Percentiles rank a stretch among this genome's conserved stretches.
These are phyloP conservation scores for Chrysoporthe deuterocubensis DNA, from an alignment of 2,329 filamentous ascomycete genomes.

Conservation along the genomic window DNA sequence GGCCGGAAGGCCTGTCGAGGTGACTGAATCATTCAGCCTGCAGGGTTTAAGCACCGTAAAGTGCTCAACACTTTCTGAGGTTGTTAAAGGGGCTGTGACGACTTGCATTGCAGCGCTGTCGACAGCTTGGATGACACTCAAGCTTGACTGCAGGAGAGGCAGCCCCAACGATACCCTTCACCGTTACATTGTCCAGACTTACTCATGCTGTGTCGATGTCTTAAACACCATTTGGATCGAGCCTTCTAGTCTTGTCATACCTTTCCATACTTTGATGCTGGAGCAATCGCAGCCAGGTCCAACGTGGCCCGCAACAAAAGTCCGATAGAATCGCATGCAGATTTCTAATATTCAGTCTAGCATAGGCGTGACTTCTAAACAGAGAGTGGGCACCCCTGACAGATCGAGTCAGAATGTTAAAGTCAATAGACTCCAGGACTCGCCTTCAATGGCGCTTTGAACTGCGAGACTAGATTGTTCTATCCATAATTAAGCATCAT, in stretches of 20 bases:
- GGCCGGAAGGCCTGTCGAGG: background rate
- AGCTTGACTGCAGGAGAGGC: background rate
- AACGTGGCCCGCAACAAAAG: conserved; percentile 1
- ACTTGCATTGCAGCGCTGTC: background rate
- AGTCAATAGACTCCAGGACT: too few species aligned
- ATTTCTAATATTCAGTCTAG: too few species aligned
- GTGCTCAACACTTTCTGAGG: background rate
- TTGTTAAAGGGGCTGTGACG: background rate
- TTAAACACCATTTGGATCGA: background rate
- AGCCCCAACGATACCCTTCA: background rate
- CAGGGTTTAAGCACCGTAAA: conserved; percentile 4
- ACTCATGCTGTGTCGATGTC: conserved; percentile 9
- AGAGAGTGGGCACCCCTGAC: too few species aligned
- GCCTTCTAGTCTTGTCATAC: conserved; percentile 4
- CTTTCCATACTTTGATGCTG: background rate
- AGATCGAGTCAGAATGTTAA: too few species aligned
- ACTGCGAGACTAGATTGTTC: too few species aligned
- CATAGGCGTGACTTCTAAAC: too few species aligned
- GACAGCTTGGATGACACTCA: background rate
- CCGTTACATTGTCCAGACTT: conserved; percentile 8
- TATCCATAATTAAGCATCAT: too few species aligned
- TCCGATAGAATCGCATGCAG: too few species aligned
- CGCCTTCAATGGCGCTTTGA: too few species aligned
- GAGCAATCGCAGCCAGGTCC: background rate
- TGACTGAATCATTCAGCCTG: conserved; percentile 9